These are phyloP conservation scores for Saccharomycopsis olivae DNA, from an alignment of 805 yeast species.

Conservation along the genomic window DNA sequence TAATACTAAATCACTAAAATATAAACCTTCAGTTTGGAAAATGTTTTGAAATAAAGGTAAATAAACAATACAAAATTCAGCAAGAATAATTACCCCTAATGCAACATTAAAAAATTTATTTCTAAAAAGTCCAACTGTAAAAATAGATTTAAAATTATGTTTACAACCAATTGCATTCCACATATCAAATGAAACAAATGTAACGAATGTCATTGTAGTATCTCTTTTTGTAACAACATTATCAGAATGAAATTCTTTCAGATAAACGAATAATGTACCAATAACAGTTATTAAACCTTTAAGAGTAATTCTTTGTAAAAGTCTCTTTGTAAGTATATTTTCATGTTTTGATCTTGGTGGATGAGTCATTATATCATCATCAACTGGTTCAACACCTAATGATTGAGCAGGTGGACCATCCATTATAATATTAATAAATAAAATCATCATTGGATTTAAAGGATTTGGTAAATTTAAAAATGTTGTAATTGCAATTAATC, in stretches of 20 bases:
- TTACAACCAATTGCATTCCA: slow-evolving; percentile 94
- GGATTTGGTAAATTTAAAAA: slow-evolving; percentile 86
- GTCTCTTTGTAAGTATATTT: slow-evolving; percentile 72
- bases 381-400: slow-evolving; percentile 95
- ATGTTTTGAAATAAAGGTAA: slow-evolving; percentile 85
- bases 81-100: slow-evolving; percentile 75
- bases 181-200: slow-evolving; percentile 93
- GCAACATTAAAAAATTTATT: slow-evolving; percentile 92
- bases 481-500: slow-evolving; percentile 80
- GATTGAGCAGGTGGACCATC: slow-evolving; percentile 99
- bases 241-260: slow-evolving; percentile 74
- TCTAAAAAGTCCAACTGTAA: slow-evolving; percentile 64
- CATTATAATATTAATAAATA: slow-evolving; percentile 96
- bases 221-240: slow-evolving; percentile 82
- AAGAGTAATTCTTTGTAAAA: slow-evolving; percentile 55
- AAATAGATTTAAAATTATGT: slow-evolving; percentile 73
- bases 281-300: slow-evolving; percentile 46
- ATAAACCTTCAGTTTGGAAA: slow-evolving; percentile 90
- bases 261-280: slow-evolving; percentile 84
- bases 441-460: slow-evolving; percentile 93
- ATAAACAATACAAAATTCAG: slow-evolving; percentile 89
- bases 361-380: slow-evolving; percentile 85
- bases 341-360: slow-evolving; percentile 93
- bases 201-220: slow-evolving; percentile 97
- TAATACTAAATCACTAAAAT: slow-evolving; percentile 56